Base-by-base conservation (phyloP, 345 rosid species). In the Clarkia xantiana region DNA sequence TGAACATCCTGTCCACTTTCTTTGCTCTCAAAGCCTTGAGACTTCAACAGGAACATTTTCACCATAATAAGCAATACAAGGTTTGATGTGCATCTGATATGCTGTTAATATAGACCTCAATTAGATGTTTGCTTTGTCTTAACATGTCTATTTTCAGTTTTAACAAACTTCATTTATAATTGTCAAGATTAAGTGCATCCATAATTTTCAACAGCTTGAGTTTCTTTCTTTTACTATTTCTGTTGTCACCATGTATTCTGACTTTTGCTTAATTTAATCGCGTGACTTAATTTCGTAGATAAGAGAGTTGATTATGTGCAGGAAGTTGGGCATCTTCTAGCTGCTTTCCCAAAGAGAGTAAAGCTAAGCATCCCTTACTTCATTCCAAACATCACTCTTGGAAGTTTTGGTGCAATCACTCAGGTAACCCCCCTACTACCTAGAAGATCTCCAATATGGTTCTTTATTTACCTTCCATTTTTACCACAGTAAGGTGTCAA, bases 381-480 rank as follows among this genome's bases (percentile, higher is more conserved):
- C 67, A 80, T 90, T 70, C 97, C 95, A 40, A 85, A 90, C 71
- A 85, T 82, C 20, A 90, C 97, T 14, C 95, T 90, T 60, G 97
- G 97, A 25, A 90, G 97, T 67, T 90, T 90, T 68, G 94, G 95
- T 55, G 95, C 97, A 55, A 85, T 90, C 65, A 90, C 97, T 55
- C 97, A 85, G 87, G 97, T 80, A 36, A 53, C 49, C 11, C 25
- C 25, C 16, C 14, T 15, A 9, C 13, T n/a, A 19, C 14, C 16
- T 18, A 40, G 14, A 11, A 9, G 17, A 14, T 18, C 14, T 7
- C 19, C 23, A 34, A 44, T 54, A n/a, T 18, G 1, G 22, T 12
- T 25, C 22, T 25, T 22, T 36, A 23, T 22, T 6, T n/a, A 34
- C 44, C 25, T 6, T n/a, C 46, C 29, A 11, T 23, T 22, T 14